A percentile compares a stretch with the other conserved stretches of the same genome.
Conservation (phyloP, 257 asterid genomes). For the Solanum gandarillasii region DNA sequence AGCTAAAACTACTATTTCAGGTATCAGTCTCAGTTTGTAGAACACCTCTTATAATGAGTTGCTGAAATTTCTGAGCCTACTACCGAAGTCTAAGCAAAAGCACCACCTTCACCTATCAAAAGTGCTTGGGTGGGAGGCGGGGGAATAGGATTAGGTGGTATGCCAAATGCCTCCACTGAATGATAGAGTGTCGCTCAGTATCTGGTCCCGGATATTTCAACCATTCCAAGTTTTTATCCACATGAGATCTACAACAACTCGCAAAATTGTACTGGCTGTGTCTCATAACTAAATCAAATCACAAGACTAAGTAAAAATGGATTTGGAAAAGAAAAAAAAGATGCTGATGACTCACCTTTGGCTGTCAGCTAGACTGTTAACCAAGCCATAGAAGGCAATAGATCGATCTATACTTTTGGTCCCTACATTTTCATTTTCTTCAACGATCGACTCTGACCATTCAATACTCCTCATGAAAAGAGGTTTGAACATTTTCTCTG, state of each 20-base stretch:
- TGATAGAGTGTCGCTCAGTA: background rate
- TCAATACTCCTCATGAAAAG: slow-evolving; percentile 79
- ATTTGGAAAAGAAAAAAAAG: background rate
- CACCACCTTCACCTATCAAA: background rate
- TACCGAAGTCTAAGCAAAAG: background rate
- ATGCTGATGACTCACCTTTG: slow-evolving; percentile 47
- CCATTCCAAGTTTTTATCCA: background rate
- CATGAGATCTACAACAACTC: background rate
- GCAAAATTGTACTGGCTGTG: background rate
- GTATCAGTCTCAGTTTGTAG: background rate
- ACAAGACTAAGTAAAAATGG: background rate
- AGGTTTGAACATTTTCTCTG: slow-evolving; percentile 77
- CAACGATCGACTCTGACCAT: slow-evolving; percentile 61
- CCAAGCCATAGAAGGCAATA: slow-evolving; percentile 73
- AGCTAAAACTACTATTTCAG: background rate
- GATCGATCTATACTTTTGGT: slow-evolving; percentile 40
- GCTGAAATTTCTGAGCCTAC: background rate
- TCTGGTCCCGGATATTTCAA: background rate
- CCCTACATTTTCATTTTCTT: slow-evolving; percentile 21
- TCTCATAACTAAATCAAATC: background rate
- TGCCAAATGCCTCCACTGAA: background rate
- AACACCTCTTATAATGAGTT: background rate
- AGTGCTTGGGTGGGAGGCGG: too few relatives aligned
- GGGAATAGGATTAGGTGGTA: background rate
- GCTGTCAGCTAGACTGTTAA: slow-evolving; percentile 67